These are phyloP conservation scores for Claviceps humidiphila DNA, from an alignment of 2,329 filamentous ascomycete species.

Conservation along the genomic window DNA sequence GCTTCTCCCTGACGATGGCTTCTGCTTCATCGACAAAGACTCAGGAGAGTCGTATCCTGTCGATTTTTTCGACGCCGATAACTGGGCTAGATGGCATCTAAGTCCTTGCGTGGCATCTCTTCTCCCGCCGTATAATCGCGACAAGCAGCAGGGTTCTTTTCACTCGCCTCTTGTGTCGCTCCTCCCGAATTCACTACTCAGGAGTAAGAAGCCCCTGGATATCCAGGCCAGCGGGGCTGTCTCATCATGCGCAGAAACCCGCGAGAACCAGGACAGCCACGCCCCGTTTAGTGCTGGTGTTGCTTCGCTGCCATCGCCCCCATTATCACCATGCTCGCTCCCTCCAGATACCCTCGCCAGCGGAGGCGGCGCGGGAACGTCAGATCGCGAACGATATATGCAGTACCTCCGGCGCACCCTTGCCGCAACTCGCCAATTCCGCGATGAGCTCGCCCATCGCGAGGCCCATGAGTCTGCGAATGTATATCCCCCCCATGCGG, in stretches of 20 bases:
- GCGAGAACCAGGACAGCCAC: too few species aligned
- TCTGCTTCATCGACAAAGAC: constrained; percentile 73
- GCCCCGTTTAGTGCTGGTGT: neutral
- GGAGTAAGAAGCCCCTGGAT: constrained; percentile 1
- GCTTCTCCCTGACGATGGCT: constrained; percentile 73
- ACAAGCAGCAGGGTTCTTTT: constrained; percentile 13
- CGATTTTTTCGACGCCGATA: constrained; percentile 68
- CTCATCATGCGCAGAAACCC: constrained; percentile 6
- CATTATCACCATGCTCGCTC: constrained; percentile 7
- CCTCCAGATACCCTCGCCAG: neutral
- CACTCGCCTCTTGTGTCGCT: constrained; percentile 34
- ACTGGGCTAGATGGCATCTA: constrained; percentile 66
- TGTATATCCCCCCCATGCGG: constrained; percentile 64
- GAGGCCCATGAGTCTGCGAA: constrained; percentile 50
- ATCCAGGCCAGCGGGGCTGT: neutral
- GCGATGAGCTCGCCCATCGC: constrained; percentile 54
- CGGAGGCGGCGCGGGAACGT: constrained; percentile 3
- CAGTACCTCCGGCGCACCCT: constrained; percentile 67
- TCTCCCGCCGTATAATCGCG: constrained; percentile 41
- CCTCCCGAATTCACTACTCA: constrained; percentile 27
- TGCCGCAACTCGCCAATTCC: constrained; percentile 58
- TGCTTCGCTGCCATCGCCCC: constrained; percentile 12
- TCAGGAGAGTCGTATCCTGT: constrained; percentile 70
- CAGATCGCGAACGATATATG: constrained; percentile 23
- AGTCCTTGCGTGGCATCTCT: constrained; percentile 64